phyloP scores from a whole-genome alignment of 768 basidiomycete genomes.

The Leccinellum rugosiceps region DNA sequence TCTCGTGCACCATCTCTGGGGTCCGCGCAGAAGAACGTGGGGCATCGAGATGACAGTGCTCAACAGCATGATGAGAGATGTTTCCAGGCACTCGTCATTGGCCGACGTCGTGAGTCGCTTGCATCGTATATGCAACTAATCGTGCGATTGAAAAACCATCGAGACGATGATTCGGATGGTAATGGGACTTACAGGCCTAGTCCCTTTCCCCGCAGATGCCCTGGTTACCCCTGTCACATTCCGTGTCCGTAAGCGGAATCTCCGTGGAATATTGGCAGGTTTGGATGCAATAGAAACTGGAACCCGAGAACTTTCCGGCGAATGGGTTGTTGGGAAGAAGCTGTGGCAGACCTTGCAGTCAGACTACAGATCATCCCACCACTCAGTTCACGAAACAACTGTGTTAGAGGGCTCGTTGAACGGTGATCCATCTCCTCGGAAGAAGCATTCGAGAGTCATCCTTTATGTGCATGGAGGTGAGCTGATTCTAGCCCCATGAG shows the following conservation, averaged over 20 bases:
- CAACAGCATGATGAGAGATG: slow-evolving; percentile 80
- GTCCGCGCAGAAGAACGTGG: slow-evolving; percentile 89
- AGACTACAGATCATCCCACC: slow-evolving; percentile 64
- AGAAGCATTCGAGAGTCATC: slow-evolving; percentile 74
- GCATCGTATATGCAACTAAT: neutral
- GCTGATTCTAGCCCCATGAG: slow-evolving; percentile 19
- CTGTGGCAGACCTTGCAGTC: slow-evolving; percentile 85
- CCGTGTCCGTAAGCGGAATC: slow-evolving; percentile 62
- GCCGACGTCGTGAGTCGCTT: slow-evolving; percentile 69
- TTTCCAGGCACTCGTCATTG: slow-evolving; percentile 75
- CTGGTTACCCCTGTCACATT: slow-evolving; percentile 95
- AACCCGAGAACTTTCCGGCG: slow-evolving; percentile 77
- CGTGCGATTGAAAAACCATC: neutral
- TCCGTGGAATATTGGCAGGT: slow-evolving; percentile 77
- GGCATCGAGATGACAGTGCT: slow-evolving; percentile 92
- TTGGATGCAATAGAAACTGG: slow-evolving; percentile 78
- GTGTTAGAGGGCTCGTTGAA: slow-evolving; percentile 16
- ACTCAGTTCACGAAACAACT: slow-evolving; percentile 19
- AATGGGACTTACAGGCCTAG: slow-evolving; percentile 76
- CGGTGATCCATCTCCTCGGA: slow-evolving; percentile 23
- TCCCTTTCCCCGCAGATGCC: slow-evolving; percentile 88
- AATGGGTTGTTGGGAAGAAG: slow-evolving; percentile 95
- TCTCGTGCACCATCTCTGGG: slow-evolving; percentile 75
- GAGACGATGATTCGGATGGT: slow-evolving; percentile 53
- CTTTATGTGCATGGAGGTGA: slow-evolving; percentile 91